Evolutionary conservation across 306 rosid genomes (phyloP).

Genomic region (Cyamopsis tetragonoloba): DNA sequence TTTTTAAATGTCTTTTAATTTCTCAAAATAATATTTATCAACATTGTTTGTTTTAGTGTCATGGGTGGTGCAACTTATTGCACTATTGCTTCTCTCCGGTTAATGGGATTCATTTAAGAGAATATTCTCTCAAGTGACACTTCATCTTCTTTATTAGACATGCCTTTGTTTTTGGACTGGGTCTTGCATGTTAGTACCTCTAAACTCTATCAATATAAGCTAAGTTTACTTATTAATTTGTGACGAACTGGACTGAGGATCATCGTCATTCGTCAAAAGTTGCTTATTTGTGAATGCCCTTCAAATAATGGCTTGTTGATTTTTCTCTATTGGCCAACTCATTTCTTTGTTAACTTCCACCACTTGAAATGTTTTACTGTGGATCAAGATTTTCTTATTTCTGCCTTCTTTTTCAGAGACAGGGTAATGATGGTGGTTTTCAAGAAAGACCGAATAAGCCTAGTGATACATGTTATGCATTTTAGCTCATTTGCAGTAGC

Average conservation of each 20-base stretch:
- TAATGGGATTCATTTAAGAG: conserved; percentile 84
- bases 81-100: conserved; percentile 76
- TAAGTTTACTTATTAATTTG: conserved; percentile 1
- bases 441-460: conserved; percentile 92
- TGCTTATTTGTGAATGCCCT: conserved; percentile 6
- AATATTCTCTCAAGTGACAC: conserved; percentile 49
- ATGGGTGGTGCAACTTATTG: conserved; percentile 95
- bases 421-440: conserved; percentile 80
- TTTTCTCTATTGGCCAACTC: conserved; percentile 1
- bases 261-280: not conserved
- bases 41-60: conserved; percentile 52
- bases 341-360: not conserved
- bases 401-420: conserved; percentile 54
- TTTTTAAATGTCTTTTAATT: conserved; percentile 19
- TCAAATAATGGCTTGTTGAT: conserved; percentile 13
- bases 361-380: not conserved
- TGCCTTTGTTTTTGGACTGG: conserved; percentile 76
- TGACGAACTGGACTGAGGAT: not conserved
- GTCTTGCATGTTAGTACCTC: conserved; percentile 63
- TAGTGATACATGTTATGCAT: conserved; percentile 88
- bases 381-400: not conserved
- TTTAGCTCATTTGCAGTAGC: no score
- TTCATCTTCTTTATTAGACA: conserved; percentile 52
- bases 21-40: conserved; percentile 38
- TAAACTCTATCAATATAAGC: not conserved